Percentiles rank a stretch among this genome's conserved stretches.
Evolutionary conservation across 768 basidiomycete species (phyloP).

Genomic region (Suillus subalutaceus): DNA sequence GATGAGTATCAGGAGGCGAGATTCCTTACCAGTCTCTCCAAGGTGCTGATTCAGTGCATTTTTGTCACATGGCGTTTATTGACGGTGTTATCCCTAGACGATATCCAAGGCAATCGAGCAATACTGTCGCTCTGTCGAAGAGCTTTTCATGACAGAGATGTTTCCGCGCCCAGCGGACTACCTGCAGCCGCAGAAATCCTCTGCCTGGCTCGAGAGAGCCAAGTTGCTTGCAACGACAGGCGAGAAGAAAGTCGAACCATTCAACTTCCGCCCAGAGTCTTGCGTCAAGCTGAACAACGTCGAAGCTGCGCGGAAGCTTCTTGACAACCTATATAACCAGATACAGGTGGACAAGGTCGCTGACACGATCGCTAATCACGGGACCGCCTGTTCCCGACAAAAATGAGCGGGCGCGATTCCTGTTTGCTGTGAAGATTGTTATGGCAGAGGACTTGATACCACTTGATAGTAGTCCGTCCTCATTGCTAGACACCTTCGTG

Average conservation of each 20-base stretch:
- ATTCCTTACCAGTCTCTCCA: constrained; percentile 87
- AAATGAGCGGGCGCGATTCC: constrained; percentile 63
- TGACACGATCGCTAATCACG: constrained; percentile 55
- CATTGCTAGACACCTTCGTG: constrained; percentile 89
- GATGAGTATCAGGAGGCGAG: constrained; percentile 87
- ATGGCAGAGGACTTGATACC: constrained; percentile 89
- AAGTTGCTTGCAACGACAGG: constrained; percentile 72
- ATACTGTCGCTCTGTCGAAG: constrained; percentile 87
- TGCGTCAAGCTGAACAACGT: constrained; percentile 99
- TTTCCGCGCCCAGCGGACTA: constrained; percentile 82
- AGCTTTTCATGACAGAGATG: constrained; percentile 94
- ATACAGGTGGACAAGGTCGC: constrained; percentile 88
- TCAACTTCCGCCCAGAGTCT: constrained; percentile 91
- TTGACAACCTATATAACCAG: constrained; percentile 94
- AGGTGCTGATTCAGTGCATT: constrained; percentile 48
- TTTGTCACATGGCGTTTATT: constrained; percentile 6
- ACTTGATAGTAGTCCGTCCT: constrained; percentile 72
- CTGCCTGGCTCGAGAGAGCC: constrained; percentile 87
- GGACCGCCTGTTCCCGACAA: constrained; percentile 77
- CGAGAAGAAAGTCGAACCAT: constrained; percentile 93
- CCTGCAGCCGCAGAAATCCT: constrained; percentile 82
- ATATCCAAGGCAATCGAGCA: constrained; percentile 91
- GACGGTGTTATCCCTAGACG: constrained; percentile 51
- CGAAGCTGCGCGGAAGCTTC: constrained; percentile 84
- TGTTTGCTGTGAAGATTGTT: constrained; percentile 93